Percentiles rank a stretch among this genome's conserved stretches.
Evolutionary conservation across 805 yeast genomes (phyloP).

Genomic region (Vanderwaltozyma yarrowii): DNA sequence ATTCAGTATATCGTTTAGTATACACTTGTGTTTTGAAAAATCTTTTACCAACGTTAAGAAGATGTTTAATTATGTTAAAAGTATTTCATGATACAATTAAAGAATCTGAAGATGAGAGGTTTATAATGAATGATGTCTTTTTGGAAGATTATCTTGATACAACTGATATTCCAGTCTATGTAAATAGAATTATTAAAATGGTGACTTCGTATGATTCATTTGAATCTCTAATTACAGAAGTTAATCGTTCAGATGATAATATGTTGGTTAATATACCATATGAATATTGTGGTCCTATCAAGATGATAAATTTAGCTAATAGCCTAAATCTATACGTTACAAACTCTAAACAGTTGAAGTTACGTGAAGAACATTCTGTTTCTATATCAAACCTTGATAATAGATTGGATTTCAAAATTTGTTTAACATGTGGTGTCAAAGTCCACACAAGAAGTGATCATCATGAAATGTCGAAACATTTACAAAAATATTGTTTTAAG

Average conservation of each 20-base stretch:
- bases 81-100: conserved; percentile 24
- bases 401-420: conserved; percentile 36
- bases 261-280: conserved; percentile 14
- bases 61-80: conserved; percentile 26
- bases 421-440: conserved; percentile 38
- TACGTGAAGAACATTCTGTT: conserved; percentile 24
- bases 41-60: conserved; percentile 20
- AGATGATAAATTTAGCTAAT: conserved; percentile 42
- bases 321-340: conserved; percentile 34
- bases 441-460: conserved; percentile 26
- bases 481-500: conserved; percentile 22
- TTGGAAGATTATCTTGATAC: conserved; percentile 8
- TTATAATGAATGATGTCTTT: conserved; percentile 17
- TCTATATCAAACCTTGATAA: conserved; percentile 20
- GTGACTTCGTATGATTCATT: conserved; percentile 12
- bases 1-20: conserved; percentile 9
- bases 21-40: conserved; percentile 16
- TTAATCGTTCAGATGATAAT: conserved; percentile 1
- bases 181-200: conserved; percentile 8
- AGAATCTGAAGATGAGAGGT: conserved; percentile 16
- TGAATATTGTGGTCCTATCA: conserved; percentile 47
- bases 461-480: conserved; percentile 25
- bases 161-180: conserved; percentile 5
- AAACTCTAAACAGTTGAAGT: conserved; percentile 19
- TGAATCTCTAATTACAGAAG: conserved; percentile 3